A percentile compares a stretch with the other conserved stretches of the same genome.
Evolutionary conservation across 2,329 filamentous ascomycete genomes (phyloP).

Genomic region (Fusarium sp.): DNA sequence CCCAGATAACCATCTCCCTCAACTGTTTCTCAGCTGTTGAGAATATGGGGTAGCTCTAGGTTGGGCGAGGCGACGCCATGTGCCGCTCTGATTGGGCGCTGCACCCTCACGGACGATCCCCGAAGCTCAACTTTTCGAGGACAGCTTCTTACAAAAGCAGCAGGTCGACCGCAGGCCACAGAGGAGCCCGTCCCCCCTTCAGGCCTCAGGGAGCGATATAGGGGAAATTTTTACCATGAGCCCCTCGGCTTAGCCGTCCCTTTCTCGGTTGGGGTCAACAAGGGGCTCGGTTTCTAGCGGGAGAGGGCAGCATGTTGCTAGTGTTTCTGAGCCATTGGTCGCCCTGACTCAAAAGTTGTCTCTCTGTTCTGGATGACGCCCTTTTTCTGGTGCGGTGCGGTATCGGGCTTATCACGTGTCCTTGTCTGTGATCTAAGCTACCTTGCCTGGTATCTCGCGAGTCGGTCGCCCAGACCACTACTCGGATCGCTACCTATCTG

Average conservation of each 20-base stretch:
- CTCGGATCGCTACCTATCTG: conserved; percentile 23
- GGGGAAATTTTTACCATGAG: conserved; percentile 1
- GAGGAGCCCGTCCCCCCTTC: background rate
- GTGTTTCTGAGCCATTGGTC: conserved; percentile 34
- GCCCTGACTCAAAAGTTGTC: conserved; percentile 38
- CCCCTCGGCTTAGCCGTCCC: conserved; percentile 12
- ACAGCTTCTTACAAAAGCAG: conserved; percentile 25
- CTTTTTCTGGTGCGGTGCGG: conserved; percentile 29
- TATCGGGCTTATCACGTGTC: conserved; percentile 45
- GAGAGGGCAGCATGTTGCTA: conserved; percentile 17
- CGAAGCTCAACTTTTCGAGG: conserved; percentile 18
- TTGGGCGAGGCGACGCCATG: conserved; percentile 7
- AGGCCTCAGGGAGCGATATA: conserved; percentile 1
- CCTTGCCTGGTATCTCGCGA: conserved; percentile 8
- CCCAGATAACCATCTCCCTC: background rate
- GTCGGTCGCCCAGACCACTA: conserved; percentile 22
- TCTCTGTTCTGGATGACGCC: conserved; percentile 38
- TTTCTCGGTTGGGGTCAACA: conserved; percentile 36
- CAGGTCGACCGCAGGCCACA: conserved; percentile 17
- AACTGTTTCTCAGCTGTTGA: conserved; percentile 4
- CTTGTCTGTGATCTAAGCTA: conserved; percentile 23
- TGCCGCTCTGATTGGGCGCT: conserved; percentile 5
- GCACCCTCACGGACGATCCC: conserved; percentile 25
- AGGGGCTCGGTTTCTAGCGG: conserved; percentile 36
- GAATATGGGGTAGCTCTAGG: conserved; percentile 1